Percentiles rank a stretch among this genome's conserved stretches.
These are phyloP conservation scores for Panus rudis DNA, from an alignment of 768 basidiomycete species.

Conservation along the genomic window DNA sequence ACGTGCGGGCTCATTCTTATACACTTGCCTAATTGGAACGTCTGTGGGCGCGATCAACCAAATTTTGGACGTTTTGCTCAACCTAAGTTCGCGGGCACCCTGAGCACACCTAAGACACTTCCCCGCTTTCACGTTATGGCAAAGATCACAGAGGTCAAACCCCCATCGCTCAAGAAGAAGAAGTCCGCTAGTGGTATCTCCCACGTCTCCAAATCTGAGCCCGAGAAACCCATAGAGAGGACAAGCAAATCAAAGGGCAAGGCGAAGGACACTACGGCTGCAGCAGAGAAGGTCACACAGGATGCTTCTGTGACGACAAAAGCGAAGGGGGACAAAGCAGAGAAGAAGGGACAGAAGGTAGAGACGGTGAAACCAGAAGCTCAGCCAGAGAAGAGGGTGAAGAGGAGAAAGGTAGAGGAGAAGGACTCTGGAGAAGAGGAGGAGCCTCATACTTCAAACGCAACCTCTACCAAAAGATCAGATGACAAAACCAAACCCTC, in stretches of 20 bases:
- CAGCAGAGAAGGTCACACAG: slow-evolving; percentile 2
- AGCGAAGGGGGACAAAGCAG: slow-evolving; percentile 5
- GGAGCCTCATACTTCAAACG: not conserved
- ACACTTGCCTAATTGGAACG: too few species aligned
- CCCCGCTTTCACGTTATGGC: slow-evolving; percentile 5
- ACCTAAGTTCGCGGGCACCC: too few species aligned
- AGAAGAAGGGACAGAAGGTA: slow-evolving; percentile 1
- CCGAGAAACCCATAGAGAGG: slow-evolving; percentile 8
- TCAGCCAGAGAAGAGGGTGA: slow-evolving; percentile 11
- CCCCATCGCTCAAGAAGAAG: not conserved
- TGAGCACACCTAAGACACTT: too few species aligned
- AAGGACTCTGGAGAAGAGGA: not conserved
- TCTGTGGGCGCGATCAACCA: too few species aligned
- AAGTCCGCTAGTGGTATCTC: not conserved
- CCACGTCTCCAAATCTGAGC: slow-evolving; percentile 4
- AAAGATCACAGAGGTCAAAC: slow-evolving; percentile 6
- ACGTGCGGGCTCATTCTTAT: too few species aligned
- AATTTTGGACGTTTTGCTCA: too few species aligned
- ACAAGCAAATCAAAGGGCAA: slow-evolving; percentile 18
- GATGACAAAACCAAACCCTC: not conserved
- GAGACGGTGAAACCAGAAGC: slow-evolving; percentile 5
- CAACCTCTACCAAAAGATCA: not conserved
- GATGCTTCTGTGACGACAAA: too few species aligned
- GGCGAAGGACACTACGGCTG: slow-evolving; percentile 7
- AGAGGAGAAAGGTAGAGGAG: slow-evolving; percentile 11